Evolutionary conservation across 768 basidiomycete genomes (phyloP).

Genomic region (Mycena albidolilacea): DNA sequence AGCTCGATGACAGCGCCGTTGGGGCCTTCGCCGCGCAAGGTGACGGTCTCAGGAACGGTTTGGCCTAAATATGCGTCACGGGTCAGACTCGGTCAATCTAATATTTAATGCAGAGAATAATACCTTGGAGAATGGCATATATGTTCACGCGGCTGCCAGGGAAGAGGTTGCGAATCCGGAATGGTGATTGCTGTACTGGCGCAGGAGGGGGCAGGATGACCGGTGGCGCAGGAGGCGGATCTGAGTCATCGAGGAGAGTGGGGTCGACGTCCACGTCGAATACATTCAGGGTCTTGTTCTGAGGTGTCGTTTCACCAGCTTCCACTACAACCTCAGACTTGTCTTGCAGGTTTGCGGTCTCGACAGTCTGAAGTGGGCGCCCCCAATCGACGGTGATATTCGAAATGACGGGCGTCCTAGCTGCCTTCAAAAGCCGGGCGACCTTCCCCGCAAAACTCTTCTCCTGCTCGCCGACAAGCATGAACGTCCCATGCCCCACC

Average conservation of each 20-base stretch:
- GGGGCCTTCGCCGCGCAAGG: conserved; percentile 26
- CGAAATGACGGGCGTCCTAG: conserved; percentile 52
- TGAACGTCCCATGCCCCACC: conserved; percentile 56
- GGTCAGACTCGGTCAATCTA: background rate
- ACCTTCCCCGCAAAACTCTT: conserved; percentile 23
- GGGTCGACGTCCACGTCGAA: conserved; percentile 32
- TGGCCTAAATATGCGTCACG: background rate
- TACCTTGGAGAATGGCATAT: conserved; percentile 21
- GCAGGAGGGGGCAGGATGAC: conserved; percentile 29
- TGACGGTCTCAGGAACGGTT: conserved; percentile 31
- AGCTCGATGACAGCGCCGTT: conserved; percentile 34
- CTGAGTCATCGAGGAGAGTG: conserved; percentile 9
- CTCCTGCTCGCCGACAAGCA: conserved; percentile 54
- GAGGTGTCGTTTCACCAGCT: background rate
- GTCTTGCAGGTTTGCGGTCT: background rate
- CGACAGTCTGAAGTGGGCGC: background rate
- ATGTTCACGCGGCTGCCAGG: conserved; percentile 25
- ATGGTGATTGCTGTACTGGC: conserved; percentile 33
- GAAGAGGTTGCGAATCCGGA: conserved; percentile 26
- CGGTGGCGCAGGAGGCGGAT: conserved; percentile 16
- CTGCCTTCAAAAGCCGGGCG: conserved; percentile 56
- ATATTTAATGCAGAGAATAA: background rate
- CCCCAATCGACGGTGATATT: conserved; percentile 57
- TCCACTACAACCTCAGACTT: background rate
- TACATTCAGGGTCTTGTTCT: conserved; percentile 33